Evolutionary conservation across 2,329 filamentous ascomycete genomes (phyloP).

Genomic region (Beauveria sp.): DNA sequence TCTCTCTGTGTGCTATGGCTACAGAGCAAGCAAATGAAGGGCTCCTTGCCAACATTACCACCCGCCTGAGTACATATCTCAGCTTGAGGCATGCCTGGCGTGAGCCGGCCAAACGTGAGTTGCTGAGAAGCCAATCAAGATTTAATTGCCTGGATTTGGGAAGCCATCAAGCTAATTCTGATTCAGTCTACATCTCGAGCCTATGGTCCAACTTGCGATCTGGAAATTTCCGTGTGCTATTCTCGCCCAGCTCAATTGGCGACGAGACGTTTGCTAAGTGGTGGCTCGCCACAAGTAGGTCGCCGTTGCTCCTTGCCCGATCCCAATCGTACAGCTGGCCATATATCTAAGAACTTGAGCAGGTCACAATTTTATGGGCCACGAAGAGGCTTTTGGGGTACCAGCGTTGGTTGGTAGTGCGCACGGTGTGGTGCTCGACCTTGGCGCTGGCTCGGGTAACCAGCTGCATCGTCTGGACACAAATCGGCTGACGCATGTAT

Average conservation of each 20-base stretch:
- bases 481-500: conserved; percentile 24
- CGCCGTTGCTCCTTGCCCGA: neutral
- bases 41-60: neutral
- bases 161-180: too few species aligned
- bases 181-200: neutral
- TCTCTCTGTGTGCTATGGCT: neutral
- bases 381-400: neutral
- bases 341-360: neutral
- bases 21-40: neutral
- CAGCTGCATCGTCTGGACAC: conserved; percentile 32
- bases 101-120: neutral
- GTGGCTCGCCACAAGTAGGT: neutral
- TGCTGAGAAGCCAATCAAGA: too few species aligned
- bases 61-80: neutral
- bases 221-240: neutral
- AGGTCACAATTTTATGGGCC: neutral
- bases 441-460: conserved; percentile 36
- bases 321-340: neutral
- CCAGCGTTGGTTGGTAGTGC: neutral
- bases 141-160: too few species aligned
- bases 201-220: neutral
- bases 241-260: neutral
- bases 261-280: neutral
- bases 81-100: neutral
- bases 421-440: conserved; percentile 28